Evolutionary conservation across 2,329 filamentous ascomycete genomes (phyloP), one percentile per base, ranked within the genome.

Genomic region (Sclerotinia trifoliorum): DNA sequence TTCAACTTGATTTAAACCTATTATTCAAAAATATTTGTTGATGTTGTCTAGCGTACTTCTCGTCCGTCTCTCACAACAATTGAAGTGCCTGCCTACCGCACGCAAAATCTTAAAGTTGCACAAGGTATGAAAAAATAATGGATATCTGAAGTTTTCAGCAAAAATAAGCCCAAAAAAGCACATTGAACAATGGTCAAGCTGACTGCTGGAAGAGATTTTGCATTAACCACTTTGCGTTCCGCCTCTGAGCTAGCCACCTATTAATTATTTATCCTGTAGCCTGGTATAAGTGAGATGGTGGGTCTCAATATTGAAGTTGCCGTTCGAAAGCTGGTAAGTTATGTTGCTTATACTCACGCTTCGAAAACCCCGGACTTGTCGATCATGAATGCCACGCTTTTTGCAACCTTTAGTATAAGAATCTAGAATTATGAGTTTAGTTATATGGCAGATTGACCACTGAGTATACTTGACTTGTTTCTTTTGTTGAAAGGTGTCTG

Each of bases 101-200:
- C 2, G 11, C 13, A 48, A 51, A 17, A 10, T 2, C 4, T 7
- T 6, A 4, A 11, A 51, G 3, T 21, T 24, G 17, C 13, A 48
- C 1, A 2, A 13, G 32, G 6, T 21, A 3, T 49, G 1, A 21
- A 1, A 2, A 5, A 21, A 5, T 2, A 26, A 21, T 26, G n/a
- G 21, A 21, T 0, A 11, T 51, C 19, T 1, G 5, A 56, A 39
- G 13, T 5, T 44, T 15, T n/a, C 15, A 26, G 29, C 5, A n/a
- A 8, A 39, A 26, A 42, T 0, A 42, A 0, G n/a, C n/a, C 7
- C 17, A 51, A 62, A 62, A 24, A 5, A 2, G n/a, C 26, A 62
- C 51, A 39, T n/a, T 62, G 29, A 39, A 26, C 29, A 62, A 29
- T 51, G 44, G 46, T 51, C 29, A 62, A 62, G 60, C 46, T 62